Evolutionary conservation across 2,329 filamentous ascomycete genomes (phyloP), one percentile per base, ranked within the genome.

Genomic region (Raffaelea deltoideospora): DNA sequence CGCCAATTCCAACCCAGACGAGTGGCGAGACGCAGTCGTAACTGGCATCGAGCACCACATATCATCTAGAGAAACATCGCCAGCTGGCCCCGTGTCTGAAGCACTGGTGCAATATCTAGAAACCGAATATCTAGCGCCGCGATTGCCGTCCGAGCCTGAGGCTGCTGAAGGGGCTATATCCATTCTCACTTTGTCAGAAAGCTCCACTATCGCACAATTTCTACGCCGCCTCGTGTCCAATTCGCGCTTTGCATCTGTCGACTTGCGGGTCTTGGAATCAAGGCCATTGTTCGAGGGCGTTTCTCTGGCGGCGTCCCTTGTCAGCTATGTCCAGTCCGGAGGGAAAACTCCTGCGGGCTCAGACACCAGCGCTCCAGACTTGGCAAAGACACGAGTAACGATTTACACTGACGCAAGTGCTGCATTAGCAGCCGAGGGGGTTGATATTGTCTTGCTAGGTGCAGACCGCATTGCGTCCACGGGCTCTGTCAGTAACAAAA

Each of bases 401-500:
- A 45, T 79, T 2, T 70, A 65, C 43, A 67, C 76, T 0, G 75
- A 80, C 48, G 70, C 72, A n/a, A 65, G 68, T 3, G 63, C 67
- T 5, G 71, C 67, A 1, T 50, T 70, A 10, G 70, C 72, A 1
- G 60, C 67, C 4, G 47, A 51, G 15, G 56, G 52, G n/a, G 58
- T 69, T 4, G 64, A 80, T 44, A 36, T 77, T 1, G 54, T 82
- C 2, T 53, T 83, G 4, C 56, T 83, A 1, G 76, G 76, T 1
- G 74, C 76, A 2, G 77, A 82, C 48, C 58, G 70, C 5, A 73
- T 83, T 37, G 66, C 68, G 11, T 50, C 56, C 1, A 50, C 56
- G 1, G 76, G 74, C 2, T 65, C 69, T 22, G 68, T 80, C 15
- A 73, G 66, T 50, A 82, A 81, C 53, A 82, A 81, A 52, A 73